phyloP scores from a whole-genome alignment of 2,329 filamentous ascomycete species.

The Ceratocystis destructans region DNA sequence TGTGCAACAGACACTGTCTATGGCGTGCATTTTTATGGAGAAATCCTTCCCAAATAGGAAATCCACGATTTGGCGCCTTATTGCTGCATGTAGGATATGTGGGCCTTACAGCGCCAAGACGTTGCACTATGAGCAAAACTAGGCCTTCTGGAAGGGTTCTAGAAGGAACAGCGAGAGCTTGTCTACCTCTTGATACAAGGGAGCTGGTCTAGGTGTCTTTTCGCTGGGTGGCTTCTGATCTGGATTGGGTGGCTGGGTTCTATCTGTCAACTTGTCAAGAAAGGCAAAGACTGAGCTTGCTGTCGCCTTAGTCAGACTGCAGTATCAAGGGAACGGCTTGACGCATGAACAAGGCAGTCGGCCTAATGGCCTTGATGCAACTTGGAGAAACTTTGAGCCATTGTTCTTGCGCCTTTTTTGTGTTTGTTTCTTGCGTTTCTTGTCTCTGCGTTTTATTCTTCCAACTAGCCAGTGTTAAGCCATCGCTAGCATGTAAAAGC shows the following conservation, averaged over 20 bases:
- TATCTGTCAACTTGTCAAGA: slow-evolving; percentile 1
- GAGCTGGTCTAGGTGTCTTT: background rate
- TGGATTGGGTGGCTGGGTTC: background rate
- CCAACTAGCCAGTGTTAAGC: too few relatives aligned
- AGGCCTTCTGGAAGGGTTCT: background rate
- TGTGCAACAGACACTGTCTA: background rate
- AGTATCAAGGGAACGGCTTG: too few relatives aligned
- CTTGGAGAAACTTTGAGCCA: too few relatives aligned
- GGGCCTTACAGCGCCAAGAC: background rate
- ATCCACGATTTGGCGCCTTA: background rate
- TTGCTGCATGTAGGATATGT: background rate
- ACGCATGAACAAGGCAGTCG: too few relatives aligned
- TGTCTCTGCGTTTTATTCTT: too few relatives aligned
- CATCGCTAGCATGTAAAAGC: background rate
- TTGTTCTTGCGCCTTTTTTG: too few relatives aligned
- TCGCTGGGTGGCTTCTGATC: background rate
- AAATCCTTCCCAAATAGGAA: background rate
- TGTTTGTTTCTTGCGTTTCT: background rate
- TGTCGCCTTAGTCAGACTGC: background rate
- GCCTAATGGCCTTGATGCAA: too few relatives aligned
- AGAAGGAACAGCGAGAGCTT: background rate
- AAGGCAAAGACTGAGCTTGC: background rate
- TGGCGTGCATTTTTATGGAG: background rate
- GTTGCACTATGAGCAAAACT: background rate
- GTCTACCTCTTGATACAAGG: too few relatives aligned